A percentile compares a stretch with the other conserved stretches of the same genome.
Conservation (phyloP, 1,284 basidiomycete species). For the Cystobasidium slooffiae region DNA sequence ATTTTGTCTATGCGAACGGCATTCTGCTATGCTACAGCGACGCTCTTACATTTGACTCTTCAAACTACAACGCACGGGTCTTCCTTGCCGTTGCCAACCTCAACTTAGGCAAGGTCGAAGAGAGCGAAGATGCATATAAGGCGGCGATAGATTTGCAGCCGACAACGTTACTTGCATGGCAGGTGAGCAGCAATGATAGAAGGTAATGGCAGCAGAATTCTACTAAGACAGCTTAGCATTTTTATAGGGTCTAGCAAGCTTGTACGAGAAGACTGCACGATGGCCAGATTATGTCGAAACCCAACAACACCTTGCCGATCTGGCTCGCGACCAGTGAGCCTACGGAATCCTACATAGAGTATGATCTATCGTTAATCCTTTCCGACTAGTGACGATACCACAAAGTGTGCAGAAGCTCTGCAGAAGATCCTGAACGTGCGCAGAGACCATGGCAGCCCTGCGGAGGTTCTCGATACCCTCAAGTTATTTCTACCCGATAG, state of each 20-base stretch:
- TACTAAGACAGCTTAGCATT: neutral
- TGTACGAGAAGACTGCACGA: slow-evolving; percentile 55
- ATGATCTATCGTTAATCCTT: neutral
- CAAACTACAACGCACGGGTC: slow-evolving; percentile 62
- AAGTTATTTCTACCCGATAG: slow-evolving; percentile 76
- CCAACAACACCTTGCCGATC: slow-evolving; percentile 50
- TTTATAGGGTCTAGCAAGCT: slow-evolving; percentile 56
- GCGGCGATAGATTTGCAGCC: slow-evolving; percentile 56
- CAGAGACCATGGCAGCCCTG: slow-evolving; percentile 65
- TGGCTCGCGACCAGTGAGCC: neutral
- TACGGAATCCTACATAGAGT: neutral
- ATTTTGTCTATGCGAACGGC: too few relatives aligned
- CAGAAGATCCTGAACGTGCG: slow-evolving; percentile 75
- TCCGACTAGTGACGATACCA: slow-evolving; percentile 68
- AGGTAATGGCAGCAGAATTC: neutral
- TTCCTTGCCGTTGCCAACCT: slow-evolving; percentile 77
- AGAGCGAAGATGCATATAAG: slow-evolving; percentile 73
- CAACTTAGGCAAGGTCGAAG: slow-evolving; percentile 70
- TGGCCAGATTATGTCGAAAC: slow-evolving; percentile 54
- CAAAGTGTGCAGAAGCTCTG: slow-evolving; percentile 76
- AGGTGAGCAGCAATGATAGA: slow-evolving; percentile 47
- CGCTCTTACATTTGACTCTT: slow-evolving; percentile 49
- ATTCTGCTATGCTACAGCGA: slow-evolving; percentile 35
- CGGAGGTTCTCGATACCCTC: slow-evolving; percentile 71
- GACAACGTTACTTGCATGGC: slow-evolving; percentile 55